Percentiles rank a stretch among this genome's conserved stretches.
phyloP scores from a whole-genome alignment of 345 rosid species.

The Aquilaria malaccensis region DNA sequence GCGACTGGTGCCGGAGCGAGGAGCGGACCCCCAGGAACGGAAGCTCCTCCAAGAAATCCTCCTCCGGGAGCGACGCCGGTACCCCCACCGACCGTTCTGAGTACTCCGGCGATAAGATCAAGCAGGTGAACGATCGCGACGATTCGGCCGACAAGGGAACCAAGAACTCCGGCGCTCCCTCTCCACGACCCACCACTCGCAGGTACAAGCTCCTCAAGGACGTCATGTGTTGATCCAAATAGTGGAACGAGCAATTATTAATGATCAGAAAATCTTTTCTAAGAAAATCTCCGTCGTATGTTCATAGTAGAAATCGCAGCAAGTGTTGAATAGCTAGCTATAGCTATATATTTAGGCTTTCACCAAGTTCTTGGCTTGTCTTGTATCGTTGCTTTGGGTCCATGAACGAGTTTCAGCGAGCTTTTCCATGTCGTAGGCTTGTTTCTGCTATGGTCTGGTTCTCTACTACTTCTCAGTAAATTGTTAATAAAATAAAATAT shows the following conservation, averaged over 20 bases:
- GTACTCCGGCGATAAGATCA: slow-evolving; percentile 49
- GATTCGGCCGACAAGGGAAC: slow-evolving; percentile 39
- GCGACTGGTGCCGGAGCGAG: slow-evolving; percentile 94
- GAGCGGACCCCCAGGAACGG: slow-evolving; percentile 36
- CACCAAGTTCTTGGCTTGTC: too few species aligned
- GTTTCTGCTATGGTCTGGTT: slow-evolving; percentile 2
- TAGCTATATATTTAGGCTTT: too few species aligned
- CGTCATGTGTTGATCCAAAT: slow-evolving; percentile 64
- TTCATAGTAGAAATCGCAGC: slow-evolving; percentile 5
- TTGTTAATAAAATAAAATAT: slow-evolving; percentile 33
- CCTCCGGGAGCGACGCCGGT: slow-evolving; percentile 23
- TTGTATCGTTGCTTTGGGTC: too few species aligned
- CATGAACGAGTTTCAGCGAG: too few species aligned
- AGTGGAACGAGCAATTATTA: not conserved
- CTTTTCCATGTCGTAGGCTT: too few species aligned
- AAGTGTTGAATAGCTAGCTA: slow-evolving; percentile 8
- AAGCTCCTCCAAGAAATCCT: slow-evolving; percentile 38
- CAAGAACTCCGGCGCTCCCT: slow-evolving; percentile 46
- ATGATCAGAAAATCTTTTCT: not conserved
- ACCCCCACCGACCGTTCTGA: slow-evolving; percentile 41
- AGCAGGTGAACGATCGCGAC: slow-evolving; percentile 39
- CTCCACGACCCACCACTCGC: slow-evolving; percentile 75
- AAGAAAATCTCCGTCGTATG: not conserved
- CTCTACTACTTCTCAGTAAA: slow-evolving; percentile 6
- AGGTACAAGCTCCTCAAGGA: slow-evolving; percentile 99